Conservation (phyloP, 495 filamentous ascomycete genomes). For the Evernia prunastri region DNA sequence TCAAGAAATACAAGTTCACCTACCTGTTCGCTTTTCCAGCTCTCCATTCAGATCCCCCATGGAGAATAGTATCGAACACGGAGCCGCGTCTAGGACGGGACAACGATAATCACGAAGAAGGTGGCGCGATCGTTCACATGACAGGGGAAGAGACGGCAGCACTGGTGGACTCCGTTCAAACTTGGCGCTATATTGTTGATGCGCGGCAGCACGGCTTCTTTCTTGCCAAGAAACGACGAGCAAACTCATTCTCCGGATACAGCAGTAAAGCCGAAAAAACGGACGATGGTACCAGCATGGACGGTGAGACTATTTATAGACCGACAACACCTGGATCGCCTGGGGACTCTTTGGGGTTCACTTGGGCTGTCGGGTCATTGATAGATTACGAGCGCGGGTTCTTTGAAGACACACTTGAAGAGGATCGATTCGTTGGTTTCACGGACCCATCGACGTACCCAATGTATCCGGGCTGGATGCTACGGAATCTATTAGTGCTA, state of each 20-base stretch:
- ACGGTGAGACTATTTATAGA: constrained; percentile 25
- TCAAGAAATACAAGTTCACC: constrained; percentile 91
- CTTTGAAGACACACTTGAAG: constrained; percentile 59
- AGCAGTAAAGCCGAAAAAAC: constrained; percentile 2
- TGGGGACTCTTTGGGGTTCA: constrained; percentile 46
- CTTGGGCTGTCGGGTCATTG: constrained; percentile 70
- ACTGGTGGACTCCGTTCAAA: constrained; percentile 72
- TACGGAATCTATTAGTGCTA: constrained; percentile 82
- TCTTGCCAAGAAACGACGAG: constrained; percentile 65
- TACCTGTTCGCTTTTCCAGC: constrained; percentile 96
- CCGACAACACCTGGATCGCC: constrained; percentile 36
- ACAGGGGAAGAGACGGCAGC: constrained; percentile 59
- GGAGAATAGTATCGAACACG: constrained; percentile 44
- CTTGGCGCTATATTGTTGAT: constrained; percentile 78
- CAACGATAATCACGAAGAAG: constrained; percentile 27
- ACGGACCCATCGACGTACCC: constrained; percentile 88
- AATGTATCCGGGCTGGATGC: constrained; percentile 81
- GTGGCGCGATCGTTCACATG: constrained; percentile 42
- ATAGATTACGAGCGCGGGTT: constrained; percentile 79
- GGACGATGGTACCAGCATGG: constrained; percentile 19
- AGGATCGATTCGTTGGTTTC: constrained; percentile 77
- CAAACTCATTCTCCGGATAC: constrained; percentile 4
- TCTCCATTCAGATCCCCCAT: constrained; percentile 76
- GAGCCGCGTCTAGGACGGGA: constrained; percentile 2
- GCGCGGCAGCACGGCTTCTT: constrained; percentile 88